Evolutionary conservation across 345 rosid species (phyloP).

Genomic region (Populus euphratica): DNA sequence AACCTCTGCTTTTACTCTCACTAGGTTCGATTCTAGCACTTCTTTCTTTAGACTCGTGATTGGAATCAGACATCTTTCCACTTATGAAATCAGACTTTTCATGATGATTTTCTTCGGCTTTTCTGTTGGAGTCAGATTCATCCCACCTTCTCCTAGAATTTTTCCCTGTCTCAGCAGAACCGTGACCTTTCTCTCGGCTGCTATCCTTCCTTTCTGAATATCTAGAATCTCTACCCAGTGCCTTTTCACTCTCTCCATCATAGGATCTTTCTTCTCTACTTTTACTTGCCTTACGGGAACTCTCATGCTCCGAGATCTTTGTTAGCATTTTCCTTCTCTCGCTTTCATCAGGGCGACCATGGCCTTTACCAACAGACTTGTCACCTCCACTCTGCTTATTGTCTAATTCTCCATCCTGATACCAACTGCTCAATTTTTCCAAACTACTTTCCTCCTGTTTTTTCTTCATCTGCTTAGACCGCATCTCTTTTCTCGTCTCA

Average conservation of each 20-base stretch:
- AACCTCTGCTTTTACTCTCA: conserved; percentile 50
- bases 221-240: conserved; percentile 54
- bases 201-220: conserved; percentile 65
- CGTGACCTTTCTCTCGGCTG: conserved; percentile 64
- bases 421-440: conserved; percentile 83
- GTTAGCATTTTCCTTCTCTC: conserved; percentile 54
- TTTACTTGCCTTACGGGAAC: conserved; percentile 51
- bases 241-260: conserved; percentile 51
- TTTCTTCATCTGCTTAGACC: conserved; percentile 60
- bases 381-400: conserved; percentile 60
- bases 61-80: conserved; percentile 61
- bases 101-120: conserved; percentile 46
- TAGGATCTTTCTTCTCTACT: conserved; percentile 63
- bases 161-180: conserved; percentile 55
- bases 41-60: conserved; percentile 53
- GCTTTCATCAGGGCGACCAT: conserved; percentile 43
- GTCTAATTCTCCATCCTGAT: conserved; percentile 86
- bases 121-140: conserved; percentile 49
- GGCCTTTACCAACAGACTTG: conserved; percentile 48
- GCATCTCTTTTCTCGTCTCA: conserved; percentile 43
- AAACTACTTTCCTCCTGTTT: conserved; percentile 88
- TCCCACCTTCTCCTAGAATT: conserved; percentile 88
- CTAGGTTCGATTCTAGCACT: conserved; percentile 47
- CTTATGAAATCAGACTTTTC: conserved; percentile 54
- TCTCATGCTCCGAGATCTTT: conserved; percentile 57